A percentile compares a stretch with the other conserved stretches of the same genome.
phyloP scores from a whole-genome alignment of 129 eudicot species.

The Rutidosis leptorrhynchoides region DNA sequence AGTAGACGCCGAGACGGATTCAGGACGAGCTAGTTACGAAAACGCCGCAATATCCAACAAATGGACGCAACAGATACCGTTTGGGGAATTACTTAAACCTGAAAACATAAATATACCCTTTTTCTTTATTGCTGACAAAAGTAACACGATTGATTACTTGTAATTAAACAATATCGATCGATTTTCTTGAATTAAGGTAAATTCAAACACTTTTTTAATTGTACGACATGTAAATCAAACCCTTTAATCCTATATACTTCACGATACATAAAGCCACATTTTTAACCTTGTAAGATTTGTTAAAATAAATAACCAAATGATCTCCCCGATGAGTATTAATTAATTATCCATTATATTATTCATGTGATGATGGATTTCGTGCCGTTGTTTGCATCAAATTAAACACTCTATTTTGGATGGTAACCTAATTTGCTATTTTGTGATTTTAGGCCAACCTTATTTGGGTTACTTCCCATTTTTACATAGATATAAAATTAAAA shows the following conservation, averaged over 20 bases:
- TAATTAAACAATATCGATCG: background rate
- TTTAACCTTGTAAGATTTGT: too few species aligned
- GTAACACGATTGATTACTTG: background rate
- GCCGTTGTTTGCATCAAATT: background rate
- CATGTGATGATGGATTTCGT: background rate
- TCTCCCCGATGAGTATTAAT: background rate
- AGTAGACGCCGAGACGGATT: too few species aligned
- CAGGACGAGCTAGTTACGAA: too few species aligned
- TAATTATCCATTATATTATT: background rate
- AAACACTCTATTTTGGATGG: slow-evolving; percentile 19
- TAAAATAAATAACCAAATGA: too few species aligned
- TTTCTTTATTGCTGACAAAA: background rate
- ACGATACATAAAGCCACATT: too few species aligned
- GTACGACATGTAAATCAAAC: background rate
- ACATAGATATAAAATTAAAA: background rate
- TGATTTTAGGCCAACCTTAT: slow-evolving; percentile 16
- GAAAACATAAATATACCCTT: slow-evolving; percentile 1
- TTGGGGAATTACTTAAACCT: background rate
- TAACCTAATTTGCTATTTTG: slow-evolving; percentile 24
- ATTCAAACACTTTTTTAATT: background rate
- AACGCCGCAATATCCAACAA: too few species aligned
- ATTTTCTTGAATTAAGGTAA: background rate
- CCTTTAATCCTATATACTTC: too few species aligned
- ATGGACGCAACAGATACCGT: too few species aligned
- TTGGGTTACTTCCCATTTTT: background rate